Evolutionary conservation across 345 rosid species (phyloP).

Genomic region (Corchorus olitorius): DNA sequence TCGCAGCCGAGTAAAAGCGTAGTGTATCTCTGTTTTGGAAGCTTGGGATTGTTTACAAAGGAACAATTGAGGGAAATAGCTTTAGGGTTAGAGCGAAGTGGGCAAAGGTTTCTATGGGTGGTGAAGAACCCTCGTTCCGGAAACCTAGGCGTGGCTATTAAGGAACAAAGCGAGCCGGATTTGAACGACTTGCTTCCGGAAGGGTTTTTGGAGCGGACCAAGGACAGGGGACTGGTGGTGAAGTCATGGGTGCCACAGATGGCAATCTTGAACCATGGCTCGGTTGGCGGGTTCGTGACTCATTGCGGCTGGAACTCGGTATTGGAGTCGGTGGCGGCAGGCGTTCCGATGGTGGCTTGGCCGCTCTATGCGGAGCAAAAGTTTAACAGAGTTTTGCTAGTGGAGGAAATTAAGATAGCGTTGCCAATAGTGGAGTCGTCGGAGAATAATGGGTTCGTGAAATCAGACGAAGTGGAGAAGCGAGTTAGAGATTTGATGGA

Average conservation of each 20-base stretch:
- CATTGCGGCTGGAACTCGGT: too few relatives aligned
- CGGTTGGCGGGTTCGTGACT: constrained; percentile 31
- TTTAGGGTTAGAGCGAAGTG: constrained; percentile 42
- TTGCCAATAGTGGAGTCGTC: constrained; percentile 3
- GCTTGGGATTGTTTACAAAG: not conserved
- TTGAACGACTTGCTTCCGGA: constrained; percentile 34
- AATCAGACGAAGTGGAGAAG: constrained; percentile 31
- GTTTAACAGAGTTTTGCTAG: too few relatives aligned
- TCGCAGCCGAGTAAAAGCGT: too few relatives aligned
- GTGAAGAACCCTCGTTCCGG: constrained; percentile 33
- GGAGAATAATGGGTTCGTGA: constrained; percentile 29
- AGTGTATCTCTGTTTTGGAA: too few relatives aligned
- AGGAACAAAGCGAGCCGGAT: not conserved
- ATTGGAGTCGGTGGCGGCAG: constrained; percentile 30
- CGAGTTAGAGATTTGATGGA: constrained; percentile 38
- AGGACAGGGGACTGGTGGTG: too few relatives aligned
- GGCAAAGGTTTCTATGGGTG: constrained; percentile 45
- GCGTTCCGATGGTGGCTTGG: constrained; percentile 55
- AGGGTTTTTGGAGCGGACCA: constrained; percentile 29
- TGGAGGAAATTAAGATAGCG: constrained; percentile 23
- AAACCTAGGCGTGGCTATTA: not conserved
- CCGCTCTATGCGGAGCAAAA: constrained; percentile 41
- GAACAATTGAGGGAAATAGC: constrained; percentile 48
- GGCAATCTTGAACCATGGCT: constrained; percentile 27
- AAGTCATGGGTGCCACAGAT: constrained; percentile 36